phyloP scores from a whole-genome alignment of 805 yeast species.

The Schwanniomyces pseudopolymorphus region DNA sequence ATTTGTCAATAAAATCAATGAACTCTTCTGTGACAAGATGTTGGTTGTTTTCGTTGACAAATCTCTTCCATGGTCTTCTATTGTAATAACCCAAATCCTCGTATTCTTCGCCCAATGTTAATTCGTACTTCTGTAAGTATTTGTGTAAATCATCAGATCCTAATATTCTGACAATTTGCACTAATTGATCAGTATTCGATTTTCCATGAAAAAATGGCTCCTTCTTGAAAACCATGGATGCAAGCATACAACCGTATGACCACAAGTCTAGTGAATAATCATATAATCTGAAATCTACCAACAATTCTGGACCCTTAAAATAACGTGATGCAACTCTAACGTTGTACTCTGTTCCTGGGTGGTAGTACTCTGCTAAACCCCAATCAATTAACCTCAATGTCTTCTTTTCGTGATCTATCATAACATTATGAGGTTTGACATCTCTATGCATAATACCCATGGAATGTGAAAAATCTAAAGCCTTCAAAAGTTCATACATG shows the following conservation, averaged over 20 bases:
- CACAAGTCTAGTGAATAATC: constrained; percentile 88
- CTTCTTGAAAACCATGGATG: constrained; percentile 81
- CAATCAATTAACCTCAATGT: constrained; percentile 81
- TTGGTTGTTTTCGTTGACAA: constrained; percentile 55
- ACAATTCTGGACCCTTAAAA: constrained; percentile 88
- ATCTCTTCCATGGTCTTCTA: constrained; percentile 66
- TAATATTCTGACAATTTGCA: constrained; percentile 82
- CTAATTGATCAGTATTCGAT: constrained; percentile 87
- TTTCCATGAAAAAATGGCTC: constrained; percentile 94
- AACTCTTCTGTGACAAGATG: constrained; percentile 53
- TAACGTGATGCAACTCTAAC: constrained; percentile 91
- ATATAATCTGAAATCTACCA: constrained; percentile 78
- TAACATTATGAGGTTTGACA: constrained; percentile 90
- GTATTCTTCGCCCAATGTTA: constrained; percentile 72
- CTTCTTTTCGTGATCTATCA: constrained; percentile 75
- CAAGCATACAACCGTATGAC: constrained; percentile 91
- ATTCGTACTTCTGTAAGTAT: constrained; percentile 67
- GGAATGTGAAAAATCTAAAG: constrained; percentile 85
- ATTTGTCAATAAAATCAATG: constrained; percentile 68
- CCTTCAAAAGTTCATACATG: constrained; percentile 77
- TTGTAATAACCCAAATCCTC: constrained; percentile 72
- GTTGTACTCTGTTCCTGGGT: constrained; percentile 84
- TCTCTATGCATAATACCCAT: constrained; percentile 96
- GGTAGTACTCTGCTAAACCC: constrained; percentile 94
- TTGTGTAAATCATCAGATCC: constrained; percentile 75